These are phyloP conservation scores for Fusarium sp. DNA, from an alignment of 2,329 filamentous ascomycete species.

Conservation along the genomic window DNA sequence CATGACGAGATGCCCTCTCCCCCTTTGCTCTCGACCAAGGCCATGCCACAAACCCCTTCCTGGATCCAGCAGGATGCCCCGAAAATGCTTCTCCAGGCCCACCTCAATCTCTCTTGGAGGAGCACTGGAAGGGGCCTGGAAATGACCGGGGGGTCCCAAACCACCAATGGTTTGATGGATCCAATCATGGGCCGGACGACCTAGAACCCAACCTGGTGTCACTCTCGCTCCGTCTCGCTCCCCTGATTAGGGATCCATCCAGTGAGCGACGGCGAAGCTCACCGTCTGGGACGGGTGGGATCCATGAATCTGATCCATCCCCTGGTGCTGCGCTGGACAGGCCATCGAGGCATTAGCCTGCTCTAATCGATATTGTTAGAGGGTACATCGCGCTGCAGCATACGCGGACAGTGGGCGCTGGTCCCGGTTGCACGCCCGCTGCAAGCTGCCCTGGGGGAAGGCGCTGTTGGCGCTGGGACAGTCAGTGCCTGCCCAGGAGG, in stretches of 20 bases:
- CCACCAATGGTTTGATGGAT: slow-evolving; percentile 22
- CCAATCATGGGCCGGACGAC: slow-evolving; percentile 6
- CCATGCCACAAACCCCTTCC: slow-evolving; percentile 27
- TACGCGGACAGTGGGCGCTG: not conserved
- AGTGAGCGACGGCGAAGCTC: slow-evolving; percentile 25
- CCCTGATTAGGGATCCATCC: slow-evolving; percentile 34
- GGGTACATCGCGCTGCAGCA: slow-evolving; percentile 2
- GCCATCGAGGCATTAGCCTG: not conserved
- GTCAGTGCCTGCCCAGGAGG: slow-evolving; percentile 6
- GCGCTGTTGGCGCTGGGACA: slow-evolving; percentile 5
- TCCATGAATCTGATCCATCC: slow-evolving; percentile 14
- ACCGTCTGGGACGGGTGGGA: slow-evolving; percentile 33
- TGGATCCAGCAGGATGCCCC: slow-evolving; percentile 27
- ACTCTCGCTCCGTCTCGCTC: slow-evolving; percentile 28
- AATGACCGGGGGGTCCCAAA: slow-evolving; percentile 19
- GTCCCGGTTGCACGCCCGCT: not conserved
- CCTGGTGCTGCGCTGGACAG: not conserved
- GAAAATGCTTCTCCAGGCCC: slow-evolving; percentile 25
- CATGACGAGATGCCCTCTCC: slow-evolving; percentile 21
- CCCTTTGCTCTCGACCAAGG: slow-evolving; percentile 14
- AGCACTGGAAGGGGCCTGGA: slow-evolving; percentile 33
- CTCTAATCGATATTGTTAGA: slow-evolving; percentile 6
- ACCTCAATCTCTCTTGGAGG: slow-evolving; percentile 38
- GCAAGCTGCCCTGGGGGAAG: not conserved
- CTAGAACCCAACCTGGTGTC: slow-evolving; percentile 4